Base-by-base conservation (phyloP, 1,139 yeast species). In the Sugiyamaella xylanicola region DNA sequence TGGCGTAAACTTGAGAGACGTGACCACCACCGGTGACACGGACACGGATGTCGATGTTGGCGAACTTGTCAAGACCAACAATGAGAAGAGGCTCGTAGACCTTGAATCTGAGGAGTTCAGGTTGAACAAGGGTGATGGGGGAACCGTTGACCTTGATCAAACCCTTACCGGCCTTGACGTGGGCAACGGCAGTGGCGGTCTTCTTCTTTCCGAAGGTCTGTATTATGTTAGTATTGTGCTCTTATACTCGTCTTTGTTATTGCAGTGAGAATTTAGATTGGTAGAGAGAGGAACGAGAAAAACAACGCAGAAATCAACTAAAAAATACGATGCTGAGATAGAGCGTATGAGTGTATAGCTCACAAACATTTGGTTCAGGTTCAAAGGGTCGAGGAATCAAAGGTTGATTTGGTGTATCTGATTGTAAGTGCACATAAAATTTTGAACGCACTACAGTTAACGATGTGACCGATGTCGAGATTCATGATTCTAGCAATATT, bases 21-120 rank as follows among this genome's bases (percentile, higher is more conserved):
- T 93, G 99, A 84, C 99, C 99, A 90, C 99, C 99, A 81, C 99
- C 99, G 76, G 96, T 84, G 75, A 93, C 99, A 81, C 93, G 87
- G 77, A 95, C 95, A 85, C 98, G 92, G 83, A 93, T 90, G 81
- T 93, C 99, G 74, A 93, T 87, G 85, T 86, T 86, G 80, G 96
- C 95, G 83, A 90, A 93, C 83, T 93, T 93, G 86, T 95, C 99
- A 76, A 93, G 86, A 75, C 99, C 99, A 75, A 90, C 98, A 77
- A 93, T 82, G 77, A 95, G 85, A 76, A 93, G 86, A 78, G 99
- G 98, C 85, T 93, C 99, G 92, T 92, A 93, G 72, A 93, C 98
- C 85, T 93, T 93, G 93, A 92, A 90, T 82, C 99, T 89, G 76
- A 93, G 86, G 80, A 92, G 88, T 84, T 92, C 98, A 78, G 99